Conservation (phyloP, 2,329 filamentous ascomycete species). For the Arachnomyces sp. region DNA sequence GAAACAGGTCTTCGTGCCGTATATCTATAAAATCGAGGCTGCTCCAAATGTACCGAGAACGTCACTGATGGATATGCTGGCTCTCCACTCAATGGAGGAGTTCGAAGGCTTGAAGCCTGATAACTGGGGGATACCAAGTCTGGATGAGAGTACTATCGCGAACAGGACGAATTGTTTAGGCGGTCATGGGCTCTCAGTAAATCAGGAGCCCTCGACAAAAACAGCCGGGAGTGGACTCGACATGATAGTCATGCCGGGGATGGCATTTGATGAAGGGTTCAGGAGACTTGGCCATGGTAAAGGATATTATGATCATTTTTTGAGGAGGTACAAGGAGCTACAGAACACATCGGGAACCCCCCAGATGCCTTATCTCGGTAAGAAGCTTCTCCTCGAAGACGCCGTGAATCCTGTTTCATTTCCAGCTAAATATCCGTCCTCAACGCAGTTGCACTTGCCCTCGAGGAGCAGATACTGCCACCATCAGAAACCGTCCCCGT, state of each 20-base stretch:
- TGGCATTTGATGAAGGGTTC: slow-evolving; percentile 74
- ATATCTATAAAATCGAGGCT: slow-evolving; percentile 58
- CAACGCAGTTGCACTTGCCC: slow-evolving; percentile 62
- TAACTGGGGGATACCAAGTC: slow-evolving; percentile 90
- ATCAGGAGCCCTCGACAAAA: slow-evolving; percentile 6
- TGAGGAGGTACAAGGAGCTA: slow-evolving; percentile 57
- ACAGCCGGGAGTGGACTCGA: slow-evolving; percentile 48
- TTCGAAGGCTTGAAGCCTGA: slow-evolving; percentile 70
- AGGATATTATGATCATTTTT: slow-evolving; percentile 93
- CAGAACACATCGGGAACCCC: slow-evolving; percentile 20
- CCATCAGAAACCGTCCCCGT: slow-evolving; percentile 61
- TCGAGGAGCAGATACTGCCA: slow-evolving; percentile 74
- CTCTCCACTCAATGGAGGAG: slow-evolving; percentile 62
- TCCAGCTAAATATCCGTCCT: slow-evolving; percentile 20
- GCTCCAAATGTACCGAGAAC: slow-evolving; percentile 36
- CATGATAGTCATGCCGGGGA: slow-evolving; percentile 81
- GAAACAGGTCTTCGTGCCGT: slow-evolving; percentile 87
- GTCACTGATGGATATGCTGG: slow-evolving; percentile 93
- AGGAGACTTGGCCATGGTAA: slow-evolving; percentile 85
- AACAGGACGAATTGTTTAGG: slow-evolving; percentile 66
- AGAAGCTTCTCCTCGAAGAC: slow-evolving; percentile 19
- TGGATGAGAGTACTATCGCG: slow-evolving; percentile 56
- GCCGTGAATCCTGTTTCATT: slow-evolving; percentile 12
- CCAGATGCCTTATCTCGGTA: slow-evolving; percentile 53
- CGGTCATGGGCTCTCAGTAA: slow-evolving; percentile 39